Percentiles rank a stretch among this genome's conserved stretches.
Conservation (phyloP, 1,284 basidiomycete genomes). For the Anthracocystis panici-leucophaei region DNA sequence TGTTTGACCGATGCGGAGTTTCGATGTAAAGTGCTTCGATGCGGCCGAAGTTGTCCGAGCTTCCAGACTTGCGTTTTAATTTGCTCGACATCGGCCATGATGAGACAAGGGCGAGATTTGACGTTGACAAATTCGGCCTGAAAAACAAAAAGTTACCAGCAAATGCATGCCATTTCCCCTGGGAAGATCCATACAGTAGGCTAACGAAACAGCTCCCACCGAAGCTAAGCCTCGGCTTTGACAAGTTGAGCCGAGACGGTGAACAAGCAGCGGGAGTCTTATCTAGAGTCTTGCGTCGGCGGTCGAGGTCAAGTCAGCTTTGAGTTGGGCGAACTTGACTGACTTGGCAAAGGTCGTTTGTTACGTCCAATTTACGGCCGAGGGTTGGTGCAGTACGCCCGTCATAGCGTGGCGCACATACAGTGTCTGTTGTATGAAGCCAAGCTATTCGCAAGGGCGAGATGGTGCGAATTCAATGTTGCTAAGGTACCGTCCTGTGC, state of each 20-base stretch:
- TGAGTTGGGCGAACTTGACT: no score
- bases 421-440: no score
- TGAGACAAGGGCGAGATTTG: constrained; percentile 1
- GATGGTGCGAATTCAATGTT: not conserved
- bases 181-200: not conserved
- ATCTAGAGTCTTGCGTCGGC: not conserved
- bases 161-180: not conserved
- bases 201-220: not conserved
- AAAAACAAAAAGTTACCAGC: no score
- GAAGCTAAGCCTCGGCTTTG: not conserved
- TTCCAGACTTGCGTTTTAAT: not conserved
- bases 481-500: no score
- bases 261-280: not conserved
- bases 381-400: no score
- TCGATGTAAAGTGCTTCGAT: not conserved
- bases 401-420: no score
- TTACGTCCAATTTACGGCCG: no score
- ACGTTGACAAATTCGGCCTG: not conserved
- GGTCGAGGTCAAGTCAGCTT: not conserved
- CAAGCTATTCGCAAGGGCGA: no score
- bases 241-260: not conserved
- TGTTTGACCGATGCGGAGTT: constrained; percentile 10
- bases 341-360: no score
- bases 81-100: not conserved
- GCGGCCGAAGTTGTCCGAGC: constrained; percentile 6